A percentile compares a stretch with the other conserved stretches of the same genome.
phyloP scores from a whole-genome alignment of 1,284 basidiomycete species.

The Cystobasidiaceae sp. region DNA sequence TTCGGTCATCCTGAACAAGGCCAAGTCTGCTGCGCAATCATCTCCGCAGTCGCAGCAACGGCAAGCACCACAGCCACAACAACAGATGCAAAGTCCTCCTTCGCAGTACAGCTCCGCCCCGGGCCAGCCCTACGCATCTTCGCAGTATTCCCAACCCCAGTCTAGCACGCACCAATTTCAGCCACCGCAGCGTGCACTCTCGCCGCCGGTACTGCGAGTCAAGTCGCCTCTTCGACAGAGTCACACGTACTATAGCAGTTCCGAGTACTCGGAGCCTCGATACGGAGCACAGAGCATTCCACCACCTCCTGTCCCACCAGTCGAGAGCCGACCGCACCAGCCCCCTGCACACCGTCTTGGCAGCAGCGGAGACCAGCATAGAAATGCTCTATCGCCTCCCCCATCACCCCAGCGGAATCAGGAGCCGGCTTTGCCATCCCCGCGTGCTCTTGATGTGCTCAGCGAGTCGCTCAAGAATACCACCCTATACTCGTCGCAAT shows the following conservation, averaged over 20 bases:
- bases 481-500: not conserved
- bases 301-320: conserved; percentile 23
- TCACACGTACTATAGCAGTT: conserved; percentile 5
- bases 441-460: conserved; percentile 2
- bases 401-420: not conserved
- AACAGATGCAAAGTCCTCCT: no score
- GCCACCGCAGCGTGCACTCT: not conserved
- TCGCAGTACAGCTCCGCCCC: not conserved
- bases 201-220: conserved; percentile 18
- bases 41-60: not conserved
- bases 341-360: not conserved
- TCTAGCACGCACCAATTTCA: not conserved
- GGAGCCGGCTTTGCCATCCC: not conserved
- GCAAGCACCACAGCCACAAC: not conserved
- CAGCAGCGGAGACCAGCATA: not conserved
- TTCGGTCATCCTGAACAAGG: conserved; percentile 24
- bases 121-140: not conserved
- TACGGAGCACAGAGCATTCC: conserved; percentile 22
- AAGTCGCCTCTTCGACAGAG: conserved; percentile 18
- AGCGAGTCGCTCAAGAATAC: conserved; percentile 2
- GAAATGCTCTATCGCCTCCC: not conserved
- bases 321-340: conserved; percentile 15
- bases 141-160: not conserved
- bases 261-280: conserved; percentile 3
- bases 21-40: not conserved